These are phyloP conservation scores for Multifurca ochricompacta DNA, from an alignment of 768 basidiomycete species.

Conservation along the genomic window DNA sequence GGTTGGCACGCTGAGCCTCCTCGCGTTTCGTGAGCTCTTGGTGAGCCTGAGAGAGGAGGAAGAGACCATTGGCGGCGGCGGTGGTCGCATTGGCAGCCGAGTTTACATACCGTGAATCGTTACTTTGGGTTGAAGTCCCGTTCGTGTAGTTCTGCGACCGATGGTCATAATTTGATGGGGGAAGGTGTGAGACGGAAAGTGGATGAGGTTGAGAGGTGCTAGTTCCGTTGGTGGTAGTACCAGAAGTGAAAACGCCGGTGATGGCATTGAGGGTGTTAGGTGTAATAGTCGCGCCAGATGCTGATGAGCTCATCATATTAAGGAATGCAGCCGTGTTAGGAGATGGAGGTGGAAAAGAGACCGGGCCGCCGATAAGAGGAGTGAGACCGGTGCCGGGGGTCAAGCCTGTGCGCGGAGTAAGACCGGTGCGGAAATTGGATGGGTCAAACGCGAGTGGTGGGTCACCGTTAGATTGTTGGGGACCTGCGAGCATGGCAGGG, in stretches of 20 bases:
- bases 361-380: conserved; percentile 66
- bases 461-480: conserved; percentile 41
- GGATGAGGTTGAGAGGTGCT: conserved; percentile 48
- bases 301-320: conserved; percentile 65
- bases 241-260: conserved; percentile 62
- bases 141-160: conserved; percentile 20
- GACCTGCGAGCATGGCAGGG: conserved; percentile 93
- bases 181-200: conserved; percentile 29
- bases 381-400: conserved; percentile 83
- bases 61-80: conserved; percentile 85
- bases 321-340: conserved; percentile 91
- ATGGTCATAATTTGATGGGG: conserved; percentile 18
- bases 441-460: conserved; percentile 57
- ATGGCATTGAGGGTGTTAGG: conserved; percentile 69
- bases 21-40: conserved; percentile 96
- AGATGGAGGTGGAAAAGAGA: conserved; percentile 72
- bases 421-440: conserved; percentile 69
- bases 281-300: conserved; percentile 44
- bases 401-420: conserved; percentile 80
- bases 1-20: conserved; percentile 61
- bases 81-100: conserved; percentile 52
- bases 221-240: conserved; percentile 42
- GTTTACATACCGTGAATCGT: conserved; percentile 25
- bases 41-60: conserved; percentile 89
- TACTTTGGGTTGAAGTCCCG: conserved; percentile 6